Base-by-base conservation (phyloP, 148 eudicot genomes). In the Fallopia convolvulus region DNA sequence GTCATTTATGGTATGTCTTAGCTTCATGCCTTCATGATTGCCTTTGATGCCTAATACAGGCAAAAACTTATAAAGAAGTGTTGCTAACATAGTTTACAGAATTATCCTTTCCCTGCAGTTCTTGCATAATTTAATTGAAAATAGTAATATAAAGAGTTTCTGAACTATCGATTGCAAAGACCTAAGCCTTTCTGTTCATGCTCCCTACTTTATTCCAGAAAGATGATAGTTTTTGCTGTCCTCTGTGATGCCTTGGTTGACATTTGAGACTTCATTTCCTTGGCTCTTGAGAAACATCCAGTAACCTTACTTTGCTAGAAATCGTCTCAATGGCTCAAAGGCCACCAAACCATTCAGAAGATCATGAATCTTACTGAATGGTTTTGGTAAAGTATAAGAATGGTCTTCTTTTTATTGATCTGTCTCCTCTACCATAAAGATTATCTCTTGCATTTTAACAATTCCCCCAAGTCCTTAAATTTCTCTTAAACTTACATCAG, bases 11-110 rank as follows among this genome's bases (percentile, higher is more conserved):
- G 65, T 21, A 58, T 20, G 20, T 58, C 12, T 20, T 2, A 21
- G 65, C 65, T 58, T 58, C 30, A 58, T 58, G 65, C 33, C 65
- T 58, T 58, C 30, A 58, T 58, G 65, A 58, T 58, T 44, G 65
- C 5, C 4, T 58, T n/a, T 8, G 39, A 36, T 36, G 65, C 30
- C 26, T 58, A 23, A 20, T 21, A 9, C 65, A 58, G 4, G 30
- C 65, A 58, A 23, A 21, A 8, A 58, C 65, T n/a, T 52, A 4
- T 52, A 17, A 52, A 18, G 0, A 52, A 52, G 56, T 14, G n/a
- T 17, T 52, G 17, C 56, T 44, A 52, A 52, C 56, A 52, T 3
- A 1, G n/a, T 52, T 18, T 7, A 52, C n/a, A 52, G 56, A 3
- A 52, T 14, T 52, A 17, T 52, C 20, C 56, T 17, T 52, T 50